phyloP scores from a whole-genome alignment of 1,139 yeast genomes.

The Trichomonascaceae sp. region DNA sequence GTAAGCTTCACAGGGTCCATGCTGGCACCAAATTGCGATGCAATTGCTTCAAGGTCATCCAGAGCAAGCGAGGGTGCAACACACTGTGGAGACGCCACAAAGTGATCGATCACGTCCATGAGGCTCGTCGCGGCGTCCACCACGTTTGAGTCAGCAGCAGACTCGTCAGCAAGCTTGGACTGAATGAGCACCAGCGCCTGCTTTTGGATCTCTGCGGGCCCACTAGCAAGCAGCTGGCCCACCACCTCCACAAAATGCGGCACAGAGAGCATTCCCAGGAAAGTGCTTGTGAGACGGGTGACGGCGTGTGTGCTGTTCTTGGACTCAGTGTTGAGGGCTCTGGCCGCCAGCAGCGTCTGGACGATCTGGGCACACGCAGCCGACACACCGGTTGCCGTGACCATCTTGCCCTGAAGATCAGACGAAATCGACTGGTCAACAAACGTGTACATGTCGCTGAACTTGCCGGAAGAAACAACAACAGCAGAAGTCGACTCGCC shows the following conservation, averaged over 20 bases:
- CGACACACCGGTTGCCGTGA: neutral
- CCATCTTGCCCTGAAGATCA: neutral
- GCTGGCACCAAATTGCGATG: conserved; percentile 46
- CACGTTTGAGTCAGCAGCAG: conserved; percentile 22
- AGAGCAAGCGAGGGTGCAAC: conserved; percentile 53
- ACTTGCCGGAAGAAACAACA: neutral
- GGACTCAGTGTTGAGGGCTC: conserved; percentile 1
- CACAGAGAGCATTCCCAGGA: conserved; percentile 63
- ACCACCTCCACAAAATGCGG: conserved; percentile 56
- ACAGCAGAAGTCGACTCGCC: neutral
- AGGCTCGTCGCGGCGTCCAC: conserved; percentile 23
- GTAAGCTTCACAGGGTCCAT: conserved; percentile 37
- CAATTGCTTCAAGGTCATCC: conserved; percentile 52
- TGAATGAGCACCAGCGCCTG: conserved; percentile 42
- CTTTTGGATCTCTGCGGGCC: conserved; percentile 15
- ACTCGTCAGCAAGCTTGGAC: conserved; percentile 45
- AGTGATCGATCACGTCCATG: conserved; percentile 14
- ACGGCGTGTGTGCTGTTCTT: conserved; percentile 1
- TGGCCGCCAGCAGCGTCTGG: conserved; percentile 9
- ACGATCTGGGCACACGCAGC: conserved; percentile 11
- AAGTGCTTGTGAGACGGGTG: conserved; percentile 38
- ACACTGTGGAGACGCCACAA: conserved; percentile 17
- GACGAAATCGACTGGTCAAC: neutral
- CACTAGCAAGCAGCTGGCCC: conserved; percentile 34
- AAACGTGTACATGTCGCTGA: neutral